Conservation (phyloP, 345 rosid genomes). For the Rubroshorea leprosula region DNA sequence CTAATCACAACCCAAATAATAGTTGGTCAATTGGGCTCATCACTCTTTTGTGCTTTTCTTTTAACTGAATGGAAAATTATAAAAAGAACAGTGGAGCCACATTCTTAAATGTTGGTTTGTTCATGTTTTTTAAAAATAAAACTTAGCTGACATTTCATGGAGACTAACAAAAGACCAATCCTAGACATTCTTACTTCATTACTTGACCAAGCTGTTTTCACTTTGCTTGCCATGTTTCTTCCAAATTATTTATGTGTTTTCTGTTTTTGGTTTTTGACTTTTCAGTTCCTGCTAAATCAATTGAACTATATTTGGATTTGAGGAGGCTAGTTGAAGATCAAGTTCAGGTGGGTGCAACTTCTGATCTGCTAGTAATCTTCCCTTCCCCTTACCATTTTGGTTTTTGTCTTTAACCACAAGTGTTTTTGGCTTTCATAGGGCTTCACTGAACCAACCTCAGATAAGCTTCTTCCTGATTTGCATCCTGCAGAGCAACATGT, state of each 20-base stretch:
- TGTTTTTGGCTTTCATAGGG: constrained; percentile 36
- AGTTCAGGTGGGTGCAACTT: constrained; percentile 44
- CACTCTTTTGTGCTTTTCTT: too few species aligned
- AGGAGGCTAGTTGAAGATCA: constrained; percentile 77
- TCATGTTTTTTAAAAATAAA: too few species aligned
- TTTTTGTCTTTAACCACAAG: not conserved
- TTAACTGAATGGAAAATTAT: too few species aligned
- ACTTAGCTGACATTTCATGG: too few species aligned
- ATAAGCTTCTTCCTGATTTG: constrained; percentile 97
- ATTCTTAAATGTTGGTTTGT: too few species aligned
- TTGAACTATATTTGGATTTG: constrained; percentile 83
- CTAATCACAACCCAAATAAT: too few species aligned
- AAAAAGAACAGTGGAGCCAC: too few species aligned
- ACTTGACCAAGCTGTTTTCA: not conserved
- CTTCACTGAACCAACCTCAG: constrained; percentile 89
- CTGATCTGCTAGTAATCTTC: not conserved
- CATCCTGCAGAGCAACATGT: constrained; percentile 79
- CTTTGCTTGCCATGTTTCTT: constrained; percentile 3
- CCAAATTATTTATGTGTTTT: not conserved
- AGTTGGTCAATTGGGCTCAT: too few species aligned
- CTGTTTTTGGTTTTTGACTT: constrained; percentile 15
- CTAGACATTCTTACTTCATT: too few species aligned
- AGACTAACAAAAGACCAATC: too few species aligned
- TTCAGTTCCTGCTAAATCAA: constrained; percentile 74
- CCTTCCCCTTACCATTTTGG: not conserved